Percentiles rank a stretch among this genome's conserved stretches.
Evolutionary conservation across 805 yeast species (phyloP).

Genomic region (Zygotorulaspora danielsina): DNA sequence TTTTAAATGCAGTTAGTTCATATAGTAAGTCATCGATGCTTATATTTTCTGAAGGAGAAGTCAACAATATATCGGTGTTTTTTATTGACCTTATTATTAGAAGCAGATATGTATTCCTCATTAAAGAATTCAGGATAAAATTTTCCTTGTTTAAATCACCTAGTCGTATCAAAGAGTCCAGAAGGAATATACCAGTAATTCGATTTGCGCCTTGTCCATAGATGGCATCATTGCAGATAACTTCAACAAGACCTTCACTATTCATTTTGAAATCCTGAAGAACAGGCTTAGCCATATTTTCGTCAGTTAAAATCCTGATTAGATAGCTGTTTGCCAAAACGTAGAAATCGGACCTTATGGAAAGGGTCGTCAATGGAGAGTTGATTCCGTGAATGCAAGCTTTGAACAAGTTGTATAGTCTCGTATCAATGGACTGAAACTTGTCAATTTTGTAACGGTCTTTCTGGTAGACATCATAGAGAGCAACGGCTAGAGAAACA

Average conservation of each 20-base stretch:
- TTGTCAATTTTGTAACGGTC: constrained; percentile 37
- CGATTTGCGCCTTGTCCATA: constrained; percentile 73
- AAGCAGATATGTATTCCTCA: constrained; percentile 60
- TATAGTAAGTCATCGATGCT: constrained; percentile 55
- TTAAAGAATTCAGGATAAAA: constrained; percentile 56
- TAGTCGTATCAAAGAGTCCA: constrained; percentile 62
- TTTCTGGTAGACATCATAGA: constrained; percentile 59
- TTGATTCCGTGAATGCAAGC: constrained; percentile 71
- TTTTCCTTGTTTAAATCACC: constrained; percentile 48
- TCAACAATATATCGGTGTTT: constrained; percentile 62
- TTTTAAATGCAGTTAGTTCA: constrained; percentile 73
- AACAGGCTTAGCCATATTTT: constrained; percentile 43
- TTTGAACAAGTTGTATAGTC: constrained; percentile 65
- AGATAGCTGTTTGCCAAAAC: constrained; percentile 65
- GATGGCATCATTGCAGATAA: constrained; percentile 72
- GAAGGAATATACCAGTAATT: constrained; percentile 66
- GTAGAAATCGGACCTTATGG: constrained; percentile 75
- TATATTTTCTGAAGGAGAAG: constrained; percentile 35
- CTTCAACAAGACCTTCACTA: constrained; percentile 59
- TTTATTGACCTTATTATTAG: constrained; percentile 63
- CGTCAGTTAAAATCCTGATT: constrained; percentile 44
- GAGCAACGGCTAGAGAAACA: constrained; percentile 66
- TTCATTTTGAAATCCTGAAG: constrained; percentile 51
- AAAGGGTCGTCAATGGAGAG: constrained; percentile 62
- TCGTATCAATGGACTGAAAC: constrained; percentile 43